Base-by-base conservation (phyloP, 805 yeast genomes). In the Cyberlindnera galapagoensis region DNA sequence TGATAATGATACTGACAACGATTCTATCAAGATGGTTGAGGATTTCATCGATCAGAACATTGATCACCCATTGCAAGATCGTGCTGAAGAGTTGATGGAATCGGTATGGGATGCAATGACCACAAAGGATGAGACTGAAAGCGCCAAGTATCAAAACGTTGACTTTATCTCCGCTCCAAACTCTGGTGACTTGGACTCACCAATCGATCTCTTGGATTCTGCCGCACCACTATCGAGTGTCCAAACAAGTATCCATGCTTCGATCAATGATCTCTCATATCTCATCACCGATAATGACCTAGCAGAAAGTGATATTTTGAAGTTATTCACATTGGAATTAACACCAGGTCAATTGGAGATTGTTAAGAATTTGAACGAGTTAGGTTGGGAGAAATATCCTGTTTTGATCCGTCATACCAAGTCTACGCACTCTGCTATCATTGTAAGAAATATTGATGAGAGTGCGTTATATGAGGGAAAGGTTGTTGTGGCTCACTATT, bases 361-460 rank as follows among this genome's bases (percentile, higher is more conserved):
- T 25, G 65, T 81, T 20, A 57, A 57, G 18, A 64, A 67, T 31
- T 65, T 85, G 51, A 84, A 84, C 53, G 43, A 55, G 4, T 52
- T 83, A 5, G 47, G 59, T 2, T 86, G 94, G 94, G 54, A 60
- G 26, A 85, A 83, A 51, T 79, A 57, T 44, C 88, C 92, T 0
- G 67, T 85, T 18, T 68, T 78, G 38, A 80, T 85, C 36, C 67
- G 78, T 23, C 60, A 69, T 19, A 77, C 90, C 6, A 66, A 66
- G 30, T 71, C 76, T 26, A 71, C 94, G 1, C 95, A 85, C 49
- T 85, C 94, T 2, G 94, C 92, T 2, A 78, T 85, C 2, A 81
- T 85, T 37, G 83, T 78, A 26, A 67, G 94, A 30, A 73, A 68
- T 40, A 50, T 54, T n/a, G 59, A 60, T 16, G 71, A 69, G 19